Conservation (phyloP, 768 basidiomycete species). For the Tulasnella sp. region DNA sequence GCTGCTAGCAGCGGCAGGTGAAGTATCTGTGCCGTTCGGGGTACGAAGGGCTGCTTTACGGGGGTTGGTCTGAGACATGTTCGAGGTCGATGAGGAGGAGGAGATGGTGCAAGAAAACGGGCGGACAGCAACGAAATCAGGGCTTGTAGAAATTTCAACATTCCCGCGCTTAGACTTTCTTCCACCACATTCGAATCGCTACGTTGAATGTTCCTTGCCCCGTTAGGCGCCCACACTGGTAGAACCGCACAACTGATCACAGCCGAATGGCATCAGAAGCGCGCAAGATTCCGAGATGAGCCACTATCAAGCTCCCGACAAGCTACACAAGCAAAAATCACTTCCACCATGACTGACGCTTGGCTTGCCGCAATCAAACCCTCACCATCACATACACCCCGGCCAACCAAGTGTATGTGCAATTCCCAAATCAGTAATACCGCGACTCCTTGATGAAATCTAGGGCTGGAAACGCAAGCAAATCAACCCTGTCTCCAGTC, state of each 20-base stretch:
- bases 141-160: slow-evolving; percentile 2
- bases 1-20: slow-evolving; percentile 3
- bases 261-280: no score
- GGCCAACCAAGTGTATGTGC: no score
- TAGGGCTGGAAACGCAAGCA: no score
- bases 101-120: slow-evolving; percentile 16
- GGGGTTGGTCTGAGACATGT: not conserved
- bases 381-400: no score
- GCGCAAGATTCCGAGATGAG: no score
- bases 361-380: not conserved
- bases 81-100: slow-evolving; percentile 5
- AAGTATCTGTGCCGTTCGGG: slow-evolving; percentile 20
- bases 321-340: not conserved
- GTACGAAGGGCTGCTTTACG: slow-evolving; percentile 3
- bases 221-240: no score
- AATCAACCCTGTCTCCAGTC: no score
- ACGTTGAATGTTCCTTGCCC: no score
- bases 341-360: not conserved
- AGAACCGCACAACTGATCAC: no score
- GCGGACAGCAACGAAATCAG: slow-evolving; percentile 1
- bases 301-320: no score
- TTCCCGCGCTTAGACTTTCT: slow-evolving; percentile 5
- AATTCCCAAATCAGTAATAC: no score
- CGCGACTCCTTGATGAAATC: no score
- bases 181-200: not conserved